Evolutionary conservation across 139 green algal species (phyloP).

Genomic region (Ettlia oleoabundans): DNA sequence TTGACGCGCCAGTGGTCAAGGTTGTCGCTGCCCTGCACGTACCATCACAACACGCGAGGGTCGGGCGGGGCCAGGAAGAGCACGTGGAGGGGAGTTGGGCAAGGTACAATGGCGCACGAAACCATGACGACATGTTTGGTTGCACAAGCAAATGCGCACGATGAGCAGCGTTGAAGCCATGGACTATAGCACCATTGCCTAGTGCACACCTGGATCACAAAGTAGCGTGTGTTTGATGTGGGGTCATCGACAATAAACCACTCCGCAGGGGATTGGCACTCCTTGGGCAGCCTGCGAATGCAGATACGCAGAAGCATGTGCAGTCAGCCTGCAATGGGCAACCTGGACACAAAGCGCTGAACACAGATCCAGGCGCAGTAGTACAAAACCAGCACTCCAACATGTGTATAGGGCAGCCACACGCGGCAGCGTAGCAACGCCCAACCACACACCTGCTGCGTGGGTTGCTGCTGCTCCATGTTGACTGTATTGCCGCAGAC

Average conservation of each 20-base stretch:
- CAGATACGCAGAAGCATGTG: too few relatives aligned
- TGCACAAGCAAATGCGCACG: background rate
- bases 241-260: slow-evolving; percentile 90
- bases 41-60: too few relatives aligned
- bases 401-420: too few relatives aligned
- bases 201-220: slow-evolving; percentile 63
- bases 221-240: slow-evolving; percentile 65
- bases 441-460: too few relatives aligned
- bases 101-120: background rate
- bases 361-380: too few relatives aligned
- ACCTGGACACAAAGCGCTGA: too few relatives aligned
- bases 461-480: slow-evolving; percentile 23
- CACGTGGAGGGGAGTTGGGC: background rate
- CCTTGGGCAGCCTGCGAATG: slow-evolving; percentile 36
- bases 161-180: background rate
- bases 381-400: too few relatives aligned
- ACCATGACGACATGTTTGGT: background rate
- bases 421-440: too few relatives aligned
- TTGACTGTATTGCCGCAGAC: slow-evolving; percentile 44
- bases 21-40: slow-evolving; percentile 86
- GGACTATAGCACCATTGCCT: background rate
- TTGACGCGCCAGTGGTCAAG: slow-evolving; percentile 85
- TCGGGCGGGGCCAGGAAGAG: too few relatives aligned
- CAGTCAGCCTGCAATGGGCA: too few relatives aligned
- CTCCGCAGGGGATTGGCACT: slow-evolving; percentile 42